Evolutionary conservation across 495 filamentous ascomycete genomes (phyloP), one percentile per base, ranked within the genome.

Genomic region (Neurospora hispaniola): DNA sequence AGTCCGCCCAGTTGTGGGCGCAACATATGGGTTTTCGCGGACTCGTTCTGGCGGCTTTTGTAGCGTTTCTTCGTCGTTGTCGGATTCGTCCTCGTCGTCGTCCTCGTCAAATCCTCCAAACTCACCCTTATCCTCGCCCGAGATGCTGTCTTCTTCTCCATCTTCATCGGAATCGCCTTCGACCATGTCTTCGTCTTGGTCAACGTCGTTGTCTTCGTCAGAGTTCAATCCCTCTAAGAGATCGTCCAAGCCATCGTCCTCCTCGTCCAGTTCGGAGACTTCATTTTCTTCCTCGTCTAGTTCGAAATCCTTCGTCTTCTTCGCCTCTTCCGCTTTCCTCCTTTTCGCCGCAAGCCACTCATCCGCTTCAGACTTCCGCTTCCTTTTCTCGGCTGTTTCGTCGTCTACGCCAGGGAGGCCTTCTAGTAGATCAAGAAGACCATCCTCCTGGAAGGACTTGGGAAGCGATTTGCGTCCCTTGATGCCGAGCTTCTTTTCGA

Each of bases 401-500:
- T 83, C 84, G 68, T 79, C 81, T 38, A 82, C 82, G 20, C 86
- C 86, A 69, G 84, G 87, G 42, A 96, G 72, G 9, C 90, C 93
- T n/a, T 89, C 91, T 68, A 98, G 80, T 35, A 98, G 79, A 71
- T 91, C 90, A 54, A 91, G 93, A 16, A 98, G 81, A 0, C 94
- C 96, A 79, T 97, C 94, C 9, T 98, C 93, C n/a, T 87, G 84
- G 73, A 92, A 94, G 0, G 89, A 86, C 76, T 93, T 91, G 0
- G 93, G 89, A 16, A 91, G 81, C 59, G 87, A 90, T 73, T 91
- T 95, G 70, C 91, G 92, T 23, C 88, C 88, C 80, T 66, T 66
- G 14, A 98, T 82, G 1, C 94, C 94, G 44, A 99, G 85, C 77
- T 92, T 96, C 83, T 90, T 93, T 82, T 99, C 96, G 72, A 98